These are phyloP conservation scores for Peronospora destructor DNA, from an alignment of 352 stramenopile genomes.

Conservation along the genomic window DNA sequence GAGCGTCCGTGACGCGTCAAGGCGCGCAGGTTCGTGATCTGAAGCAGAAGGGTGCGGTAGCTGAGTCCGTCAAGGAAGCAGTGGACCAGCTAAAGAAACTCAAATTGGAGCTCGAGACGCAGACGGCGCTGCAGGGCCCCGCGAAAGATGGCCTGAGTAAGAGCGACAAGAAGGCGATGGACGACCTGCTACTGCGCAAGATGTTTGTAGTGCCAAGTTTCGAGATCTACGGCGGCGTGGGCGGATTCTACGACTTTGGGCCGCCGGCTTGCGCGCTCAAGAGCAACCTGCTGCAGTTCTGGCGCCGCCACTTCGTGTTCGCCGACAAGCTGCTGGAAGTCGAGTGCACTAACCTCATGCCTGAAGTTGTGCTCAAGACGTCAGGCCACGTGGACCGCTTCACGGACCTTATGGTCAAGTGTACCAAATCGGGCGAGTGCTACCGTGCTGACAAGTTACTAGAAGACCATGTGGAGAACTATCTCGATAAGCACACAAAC, in stretches of 20 bases:
- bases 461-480: slow-evolving; percentile 97
- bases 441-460: slow-evolving; percentile 99
- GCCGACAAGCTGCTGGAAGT: slow-evolving; percentile 98
- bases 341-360: slow-evolving; percentile 98
- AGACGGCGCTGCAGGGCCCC: slow-evolving; percentile 68
- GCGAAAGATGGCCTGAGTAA: slow-evolving; percentile 58
- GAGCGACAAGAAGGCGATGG: slow-evolving; percentile 88
- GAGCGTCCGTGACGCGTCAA: slow-evolving; percentile 93
- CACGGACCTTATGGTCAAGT: slow-evolving; percentile 99
- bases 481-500: slow-evolving; percentile 88
- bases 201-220: slow-evolving; percentile 99
- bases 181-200: slow-evolving; percentile 96
- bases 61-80: slow-evolving; percentile 84
- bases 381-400: slow-evolving; percentile 99
- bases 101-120: slow-evolving; percentile 85
- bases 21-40: slow-evolving; percentile 91
- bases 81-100: slow-evolving; percentile 91
- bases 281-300: slow-evolving; percentile 93
- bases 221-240: slow-evolving; percentile 98
- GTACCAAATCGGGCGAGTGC: slow-evolving; percentile 94
- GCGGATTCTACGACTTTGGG: slow-evolving; percentile 98
- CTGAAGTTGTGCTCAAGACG: slow-evolving; percentile 96
- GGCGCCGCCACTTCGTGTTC: slow-evolving; percentile 98
- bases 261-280: slow-evolving; percentile 93
- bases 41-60: slow-evolving; percentile 92